A percentile compares a stretch with the other conserved stretches of the same genome.
phyloP scores from a whole-genome alignment of 257 asterid genomes.

The Forsythia viridissima region DNA sequence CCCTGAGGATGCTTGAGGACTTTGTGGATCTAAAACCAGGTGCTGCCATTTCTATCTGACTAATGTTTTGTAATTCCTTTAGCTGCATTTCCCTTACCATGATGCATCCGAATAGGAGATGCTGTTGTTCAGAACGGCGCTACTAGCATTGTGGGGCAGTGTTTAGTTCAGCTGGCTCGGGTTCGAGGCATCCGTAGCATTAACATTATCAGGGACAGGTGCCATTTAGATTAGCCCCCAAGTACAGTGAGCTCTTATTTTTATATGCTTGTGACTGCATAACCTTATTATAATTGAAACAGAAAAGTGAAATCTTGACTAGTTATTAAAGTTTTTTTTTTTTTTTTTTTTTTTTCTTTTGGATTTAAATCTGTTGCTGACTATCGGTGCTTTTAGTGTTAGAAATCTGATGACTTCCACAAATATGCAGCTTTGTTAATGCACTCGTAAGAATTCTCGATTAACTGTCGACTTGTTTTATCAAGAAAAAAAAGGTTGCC shows the following conservation, averaged over 20 bases:
- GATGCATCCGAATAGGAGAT: slow-evolving; percentile 59
- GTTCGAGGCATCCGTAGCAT: slow-evolving; percentile 70
- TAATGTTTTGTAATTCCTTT: slow-evolving; percentile 16
- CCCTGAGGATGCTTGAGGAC: slow-evolving; percentile 93
- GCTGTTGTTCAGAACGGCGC: slow-evolving; percentile 95
- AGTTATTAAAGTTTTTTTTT: neutral
- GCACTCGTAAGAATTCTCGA: neutral
- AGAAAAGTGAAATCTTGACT: neutral
- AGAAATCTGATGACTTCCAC: slow-evolving; percentile 1
- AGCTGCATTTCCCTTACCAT: slow-evolving; percentile 16
- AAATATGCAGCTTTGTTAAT: neutral
- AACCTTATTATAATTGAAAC: slow-evolving; percentile 16
- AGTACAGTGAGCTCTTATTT: neutral
- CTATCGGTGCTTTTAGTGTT: slow-evolving; percentile 1
- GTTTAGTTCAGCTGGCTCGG: slow-evolving; percentile 89
- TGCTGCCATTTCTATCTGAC: slow-evolving; percentile 17
- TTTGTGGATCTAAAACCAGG: slow-evolving; percentile 79
- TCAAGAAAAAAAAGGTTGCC: neutral
- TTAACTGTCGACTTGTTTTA: neutral
- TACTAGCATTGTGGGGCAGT: slow-evolving; percentile 96
- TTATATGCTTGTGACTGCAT: slow-evolving; percentile 4
- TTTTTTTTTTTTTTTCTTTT: neutral
- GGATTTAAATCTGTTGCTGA: slow-evolving; percentile 3
- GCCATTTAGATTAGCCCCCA: slow-evolving; percentile 13
- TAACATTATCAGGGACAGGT: slow-evolving; percentile 94